A percentile compares a stretch with the other conserved stretches of the same genome.
Conservation (phyloP, 2,329 filamentous ascomycete species). For the Neophaeococcomyces aloes region DNA sequence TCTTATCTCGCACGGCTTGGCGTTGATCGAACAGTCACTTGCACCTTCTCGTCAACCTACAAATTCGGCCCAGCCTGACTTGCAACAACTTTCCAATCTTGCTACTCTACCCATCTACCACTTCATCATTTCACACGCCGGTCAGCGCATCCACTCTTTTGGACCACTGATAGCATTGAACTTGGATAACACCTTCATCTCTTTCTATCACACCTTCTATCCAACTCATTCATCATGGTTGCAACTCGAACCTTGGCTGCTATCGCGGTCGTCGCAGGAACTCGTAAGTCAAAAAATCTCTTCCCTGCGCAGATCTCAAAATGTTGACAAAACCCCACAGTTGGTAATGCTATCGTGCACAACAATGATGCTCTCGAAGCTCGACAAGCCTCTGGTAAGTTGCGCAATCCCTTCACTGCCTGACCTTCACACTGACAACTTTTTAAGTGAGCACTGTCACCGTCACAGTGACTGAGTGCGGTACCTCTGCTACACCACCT, state of each 20-base stretch:
- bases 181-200: constrained; percentile 20
- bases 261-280: constrained; percentile 6
- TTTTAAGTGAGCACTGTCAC: constrained; percentile 4
- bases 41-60: constrained; percentile 10
- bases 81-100: constrained; percentile 9
- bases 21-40: constrained; percentile 3
- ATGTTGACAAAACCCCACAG: constrained; percentile 7
- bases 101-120: constrained; percentile 8
- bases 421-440: constrained; percentile 9
- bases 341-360: constrained; percentile 8
- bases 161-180: constrained; percentile 15
- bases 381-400: constrained; percentile 16
- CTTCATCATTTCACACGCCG: constrained; percentile 11
- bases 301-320: constrained; percentile 6
- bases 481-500: constrained; percentile 5
- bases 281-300: constrained; percentile 12
- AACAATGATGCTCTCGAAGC: constrained; percentile 15
- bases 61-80: constrained; percentile 12
- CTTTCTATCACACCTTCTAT: constrained; percentile 12
- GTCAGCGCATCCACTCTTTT: constrained; percentile 15
- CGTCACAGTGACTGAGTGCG: constrained; percentile 7
- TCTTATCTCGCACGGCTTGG: constrained; percentile 3
- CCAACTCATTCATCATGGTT: constrained; percentile 17
- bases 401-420: constrained; percentile 1
- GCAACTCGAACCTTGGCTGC: constrained; percentile 6